Base-by-base conservation (phyloP, 2,329 filamentous ascomycete species). In the Pyricularia sp. region DNA sequence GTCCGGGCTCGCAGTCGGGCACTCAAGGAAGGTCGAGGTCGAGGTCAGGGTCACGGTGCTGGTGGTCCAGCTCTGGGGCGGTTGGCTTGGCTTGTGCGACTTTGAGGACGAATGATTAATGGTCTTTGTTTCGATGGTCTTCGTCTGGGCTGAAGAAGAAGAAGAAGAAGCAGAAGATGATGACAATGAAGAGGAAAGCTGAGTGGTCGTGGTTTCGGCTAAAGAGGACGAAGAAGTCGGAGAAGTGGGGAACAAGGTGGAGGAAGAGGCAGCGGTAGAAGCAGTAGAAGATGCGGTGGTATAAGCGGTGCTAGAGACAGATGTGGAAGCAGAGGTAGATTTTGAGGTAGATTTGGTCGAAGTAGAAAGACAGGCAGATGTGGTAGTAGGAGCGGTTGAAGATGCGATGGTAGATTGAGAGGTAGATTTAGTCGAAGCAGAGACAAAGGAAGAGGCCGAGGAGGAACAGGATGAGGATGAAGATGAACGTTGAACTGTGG, bases 31-130 rank as follows among this genome's bases (percentile, higher is more conserved):
- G 64, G 78, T 80, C 65, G 72, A 72, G 62, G 73, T 70, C 55
- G 72, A 70, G 24, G 77, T 78, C 64, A 71, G 70, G 64, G 73
- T 78, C 70, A 79, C 69, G 67, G 77, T 79, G 72, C 74, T 77
- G 49, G 76, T 78, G 30, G 73, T 75, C 76, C 75, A 79, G 67
- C 71, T 70, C 68, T 74, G 71, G 60, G 71, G 65, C 60, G 16
- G 62, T 55, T 69, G 68, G 53, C 63, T 61, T 62, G 67, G 65
- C n/a, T 44, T n/a, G 16, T 63, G 66, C 53, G 66, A 49, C 60
- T 62, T 62, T 62, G 28, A n/a, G 4, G 30, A 33, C 5, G 33
- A 22, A 35, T 4, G 13, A 33, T 62, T 16, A 35, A 33, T 26
- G 31, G 33, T 35, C 6, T 26, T 35, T 4, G 35, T 33, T 8